Conservation (phyloP, 1,139 yeast species). For the Lodderomyces pseudojiufengensis region DNA sequence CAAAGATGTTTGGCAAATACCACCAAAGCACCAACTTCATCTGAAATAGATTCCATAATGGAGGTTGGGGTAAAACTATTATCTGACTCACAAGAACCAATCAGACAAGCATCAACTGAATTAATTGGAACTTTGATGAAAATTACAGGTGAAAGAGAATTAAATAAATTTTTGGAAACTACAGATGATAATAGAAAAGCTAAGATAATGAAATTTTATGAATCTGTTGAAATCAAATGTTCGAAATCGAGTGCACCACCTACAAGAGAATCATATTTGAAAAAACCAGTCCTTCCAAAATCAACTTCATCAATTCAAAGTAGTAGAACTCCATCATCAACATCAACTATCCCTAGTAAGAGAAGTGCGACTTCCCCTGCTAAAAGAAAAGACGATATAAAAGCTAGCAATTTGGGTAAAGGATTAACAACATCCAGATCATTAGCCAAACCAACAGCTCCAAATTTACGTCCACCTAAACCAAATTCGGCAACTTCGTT, state of each 20-base stretch:
- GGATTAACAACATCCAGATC: conserved; percentile 41
- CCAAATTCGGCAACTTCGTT: conserved; percentile 11
- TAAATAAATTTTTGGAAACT: conserved; percentile 57
- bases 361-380: conserved; percentile 67
- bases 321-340: neutral
- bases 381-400: conserved; percentile 33
- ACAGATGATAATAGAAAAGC: conserved; percentile 71
- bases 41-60: conserved; percentile 58
- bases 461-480: conserved; percentile 15
- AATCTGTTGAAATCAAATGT: conserved; percentile 50
- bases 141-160: conserved; percentile 69
- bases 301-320: conserved; percentile 2
- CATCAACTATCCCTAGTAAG: conserved; percentile 52
- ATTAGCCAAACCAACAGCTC: conserved; percentile 21
- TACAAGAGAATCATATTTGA: neutral
- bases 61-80: conserved; percentile 56
- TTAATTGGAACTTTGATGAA: conserved; percentile 81
- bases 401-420: conserved; percentile 29
- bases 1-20: conserved; percentile 61
- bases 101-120: conserved; percentile 76
- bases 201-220: conserved; percentile 61
- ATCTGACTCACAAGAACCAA: conserved; percentile 81
- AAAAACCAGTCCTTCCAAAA: too few species aligned
- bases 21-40: conserved; percentile 42
- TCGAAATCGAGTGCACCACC: conserved; percentile 19